phyloP scores from a whole-genome alignment of 441 rosid species.

The Erodium moschatum region DNA sequence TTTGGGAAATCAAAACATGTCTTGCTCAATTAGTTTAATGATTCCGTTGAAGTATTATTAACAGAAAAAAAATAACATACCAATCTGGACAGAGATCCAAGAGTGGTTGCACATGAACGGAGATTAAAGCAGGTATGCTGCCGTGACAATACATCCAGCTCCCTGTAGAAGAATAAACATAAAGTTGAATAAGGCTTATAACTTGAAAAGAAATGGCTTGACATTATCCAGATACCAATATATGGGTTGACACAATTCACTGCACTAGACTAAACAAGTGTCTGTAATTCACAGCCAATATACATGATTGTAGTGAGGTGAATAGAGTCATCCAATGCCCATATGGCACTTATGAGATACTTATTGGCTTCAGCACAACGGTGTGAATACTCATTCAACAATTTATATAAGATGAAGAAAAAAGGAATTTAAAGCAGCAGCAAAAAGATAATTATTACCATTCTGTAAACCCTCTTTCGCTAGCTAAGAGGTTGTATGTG shows the following conservation, averaged over 20 bases:
- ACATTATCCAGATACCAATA: too few relatives aligned
- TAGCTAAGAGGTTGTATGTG: slow-evolving; percentile 46
- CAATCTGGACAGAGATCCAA: slow-evolving; percentile 85
- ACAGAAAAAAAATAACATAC: slow-evolving; percentile 28
- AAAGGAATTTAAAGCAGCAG: neutral
- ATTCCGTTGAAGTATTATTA: neutral
- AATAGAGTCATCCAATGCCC: neutral
- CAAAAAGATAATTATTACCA: slow-evolving; percentile 40
- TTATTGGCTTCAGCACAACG: neutral
- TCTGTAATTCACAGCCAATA: too few relatives aligned
- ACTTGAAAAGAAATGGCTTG: too few relatives aligned
- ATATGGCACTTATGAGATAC: neutral
- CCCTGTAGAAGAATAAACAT: slow-evolving; percentile 45
- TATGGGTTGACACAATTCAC: neutral
- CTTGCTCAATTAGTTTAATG: slow-evolving; percentile 11
- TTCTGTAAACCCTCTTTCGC: slow-evolving; percentile 81
- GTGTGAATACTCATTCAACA: too few relatives aligned
- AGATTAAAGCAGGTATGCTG: slow-evolving; percentile 77
- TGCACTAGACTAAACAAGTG: neutral
- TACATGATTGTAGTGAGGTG: too few relatives aligned
- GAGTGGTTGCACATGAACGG: slow-evolving; percentile 78
- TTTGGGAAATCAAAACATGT: slow-evolving; percentile 19
- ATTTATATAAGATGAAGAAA: neutral
- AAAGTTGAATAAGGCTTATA: too few relatives aligned
- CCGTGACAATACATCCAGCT: slow-evolving; percentile 77